phyloP scores from a whole-genome alignment of 164 flowering plant species.

The Nymphaea thermarum region DNA sequence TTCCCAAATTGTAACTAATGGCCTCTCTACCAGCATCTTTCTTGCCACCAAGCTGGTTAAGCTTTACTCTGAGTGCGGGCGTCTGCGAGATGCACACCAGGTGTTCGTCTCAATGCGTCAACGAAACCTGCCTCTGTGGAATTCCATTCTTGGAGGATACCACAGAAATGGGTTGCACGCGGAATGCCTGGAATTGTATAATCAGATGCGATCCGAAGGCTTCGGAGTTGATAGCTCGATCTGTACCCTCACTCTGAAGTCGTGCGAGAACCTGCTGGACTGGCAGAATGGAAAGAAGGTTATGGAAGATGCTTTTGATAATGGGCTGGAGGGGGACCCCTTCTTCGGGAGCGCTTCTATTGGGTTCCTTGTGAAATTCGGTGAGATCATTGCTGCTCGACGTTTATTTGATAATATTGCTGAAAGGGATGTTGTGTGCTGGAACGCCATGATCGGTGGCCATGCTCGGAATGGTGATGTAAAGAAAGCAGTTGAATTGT shows the following conservation, averaged over 20 bases:
- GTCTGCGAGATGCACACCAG: constrained; percentile 10
- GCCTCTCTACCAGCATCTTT: constrained; percentile 11
- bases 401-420: constrained; percentile 16
- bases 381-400: constrained; percentile 17
- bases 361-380: constrained; percentile 21
- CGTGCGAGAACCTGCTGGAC: constrained; percentile 18
- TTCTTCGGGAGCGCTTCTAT: constrained; percentile 29
- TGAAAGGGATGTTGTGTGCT: constrained; percentile 33
- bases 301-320: constrained; percentile 10
- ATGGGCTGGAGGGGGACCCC: constrained; percentile 13
- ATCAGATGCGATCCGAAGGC: constrained; percentile 12
- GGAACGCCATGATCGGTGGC: constrained; percentile 39
- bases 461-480: constrained; percentile 15
- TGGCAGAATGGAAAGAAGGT: constrained; percentile 21
- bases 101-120: constrained; percentile 22
- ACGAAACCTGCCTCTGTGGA: constrained; percentile 13
- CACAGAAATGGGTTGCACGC: constrained; percentile 10
- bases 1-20: constrained; percentile 14
- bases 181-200: constrained; percentile 21
- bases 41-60: constrained; percentile 18
- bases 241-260: constrained; percentile 27
- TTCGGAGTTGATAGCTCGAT: constrained; percentile 18
- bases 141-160: constrained; percentile 28
- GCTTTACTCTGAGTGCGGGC: constrained; percentile 16
- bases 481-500: constrained; percentile 17